A percentile compares a stretch with the other conserved stretches of the same genome.
These are phyloP conservation scores for Linanthus parryae DNA, from an alignment of 148 eudicot species.

Conservation along the genomic window DNA sequence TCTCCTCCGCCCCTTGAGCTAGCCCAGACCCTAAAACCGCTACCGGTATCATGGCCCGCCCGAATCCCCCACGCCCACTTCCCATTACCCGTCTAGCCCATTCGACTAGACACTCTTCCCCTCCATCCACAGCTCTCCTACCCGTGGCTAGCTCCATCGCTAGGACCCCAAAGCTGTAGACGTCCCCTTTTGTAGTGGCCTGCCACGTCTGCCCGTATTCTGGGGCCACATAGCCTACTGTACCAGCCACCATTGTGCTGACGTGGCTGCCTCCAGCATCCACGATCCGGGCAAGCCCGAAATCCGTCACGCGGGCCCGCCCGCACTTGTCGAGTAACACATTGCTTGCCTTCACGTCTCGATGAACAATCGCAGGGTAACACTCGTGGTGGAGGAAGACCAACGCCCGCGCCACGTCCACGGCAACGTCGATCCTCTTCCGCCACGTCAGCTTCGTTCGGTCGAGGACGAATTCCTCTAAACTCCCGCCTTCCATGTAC, in stretches of 20 bases:
- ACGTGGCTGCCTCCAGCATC: conserved; percentile 75
- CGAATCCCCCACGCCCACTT: conserved; percentile 22
- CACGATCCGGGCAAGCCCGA: conserved; percentile 73
- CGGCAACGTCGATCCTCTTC: conserved; percentile 46
- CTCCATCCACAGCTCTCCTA: conserved; percentile 84
- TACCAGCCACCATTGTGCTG: conserved; percentile 86
- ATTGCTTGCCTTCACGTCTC: conserved; percentile 94
- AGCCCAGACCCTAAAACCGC: conserved; percentile 35
- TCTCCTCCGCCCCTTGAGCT: conserved; percentile 46
- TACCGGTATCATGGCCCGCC: conserved; percentile 24
- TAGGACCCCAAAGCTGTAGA: conserved; percentile 83
- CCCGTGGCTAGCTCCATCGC: conserved; percentile 86
- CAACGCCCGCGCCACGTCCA: conserved; percentile 69
- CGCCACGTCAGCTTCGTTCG: conserved; percentile 44
- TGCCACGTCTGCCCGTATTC: conserved; percentile 91
- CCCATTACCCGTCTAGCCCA: conserved; percentile 64
- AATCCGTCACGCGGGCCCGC: conserved; percentile 78
- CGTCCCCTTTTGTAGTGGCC: conserved; percentile 97
- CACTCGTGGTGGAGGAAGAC: conserved; percentile 86
- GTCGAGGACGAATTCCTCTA: conserved; percentile 66
- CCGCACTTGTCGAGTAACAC: conserved; percentile 67
- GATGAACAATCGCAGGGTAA: conserved; percentile 64
- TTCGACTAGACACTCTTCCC: conserved; percentile 79
- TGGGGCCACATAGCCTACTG: conserved; percentile 89
- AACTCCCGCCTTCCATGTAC: conserved; percentile 90